Conservation (phyloP, 352 stramenopile genomes). For the Thalassiosira mediterranea region DNA sequence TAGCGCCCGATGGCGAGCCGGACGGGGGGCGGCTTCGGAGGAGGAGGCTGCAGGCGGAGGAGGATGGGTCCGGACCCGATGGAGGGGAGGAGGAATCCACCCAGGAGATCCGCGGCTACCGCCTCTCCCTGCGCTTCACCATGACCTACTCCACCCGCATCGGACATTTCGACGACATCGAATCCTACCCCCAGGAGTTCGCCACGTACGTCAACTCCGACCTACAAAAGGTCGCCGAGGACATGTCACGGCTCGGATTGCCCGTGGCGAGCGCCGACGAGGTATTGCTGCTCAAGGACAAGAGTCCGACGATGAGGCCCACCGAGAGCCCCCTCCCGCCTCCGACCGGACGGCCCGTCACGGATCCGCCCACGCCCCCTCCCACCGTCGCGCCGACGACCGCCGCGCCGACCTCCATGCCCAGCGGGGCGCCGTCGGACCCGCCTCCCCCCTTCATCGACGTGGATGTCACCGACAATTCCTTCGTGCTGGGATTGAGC, state of each 20-base stretch:
- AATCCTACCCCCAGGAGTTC: slow-evolving; percentile 16
- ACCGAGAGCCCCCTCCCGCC: neutral
- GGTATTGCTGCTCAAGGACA: slow-evolving; percentile 10
- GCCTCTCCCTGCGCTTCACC: slow-evolving; percentile 12
- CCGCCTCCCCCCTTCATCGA: neutral
- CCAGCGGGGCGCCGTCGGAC: neutral
- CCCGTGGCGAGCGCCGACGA: slow-evolving; percentile 1
- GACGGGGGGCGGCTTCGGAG: too few species aligned
- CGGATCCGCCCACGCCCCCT: neutral
- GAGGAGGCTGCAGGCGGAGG: too few species aligned
- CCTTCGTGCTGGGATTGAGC: slow-evolving; percentile 8
- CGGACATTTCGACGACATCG: slow-evolving; percentile 19
- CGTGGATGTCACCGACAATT: neutral
- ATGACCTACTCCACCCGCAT: slow-evolving; percentile 25
- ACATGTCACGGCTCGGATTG: slow-evolving; percentile 15
- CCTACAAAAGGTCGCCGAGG: slow-evolving; percentile 10
- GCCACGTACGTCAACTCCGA: slow-evolving; percentile 29
- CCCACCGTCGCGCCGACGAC: neutral
- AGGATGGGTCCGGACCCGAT: neutral
- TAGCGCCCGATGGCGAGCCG: neutral
- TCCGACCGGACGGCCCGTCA: neutral
- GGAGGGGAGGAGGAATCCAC: neutral
- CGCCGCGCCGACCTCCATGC: neutral
- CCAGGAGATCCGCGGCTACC: slow-evolving; percentile 1
- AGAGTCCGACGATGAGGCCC: neutral